These are phyloP conservation scores for Mentha longifolia DNA, from an alignment of 257 asterid genomes.

Conservation along the genomic window DNA sequence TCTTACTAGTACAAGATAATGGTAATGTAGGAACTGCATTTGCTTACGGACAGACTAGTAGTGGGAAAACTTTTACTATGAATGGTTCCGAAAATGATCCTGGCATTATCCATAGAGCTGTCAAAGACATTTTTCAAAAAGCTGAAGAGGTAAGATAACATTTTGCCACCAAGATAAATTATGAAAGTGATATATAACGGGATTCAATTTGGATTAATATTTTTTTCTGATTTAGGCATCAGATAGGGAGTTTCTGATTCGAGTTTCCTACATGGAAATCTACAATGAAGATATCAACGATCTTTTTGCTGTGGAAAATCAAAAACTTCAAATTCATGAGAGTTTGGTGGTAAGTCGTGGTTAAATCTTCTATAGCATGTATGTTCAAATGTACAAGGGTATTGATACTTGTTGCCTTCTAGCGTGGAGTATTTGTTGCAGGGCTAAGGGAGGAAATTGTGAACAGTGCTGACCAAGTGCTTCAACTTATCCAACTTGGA, in stretches of 20 bases:
- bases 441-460: slow-evolving; percentile 98
- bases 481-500: slow-evolving; percentile 80
- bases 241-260: slow-evolving; percentile 86
- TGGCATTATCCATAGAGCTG: slow-evolving; percentile 84
- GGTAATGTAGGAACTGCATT: slow-evolving; percentile 84
- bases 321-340: slow-evolving; percentile 95
- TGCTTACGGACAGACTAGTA: slow-evolving; percentile 99
- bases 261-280: slow-evolving; percentile 98
- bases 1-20: slow-evolving; percentile 23
- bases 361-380: slow-evolving; percentile 17
- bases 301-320: slow-evolving; percentile 87
- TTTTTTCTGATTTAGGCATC: slow-evolving; percentile 49
- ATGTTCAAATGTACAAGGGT: slow-evolving; percentile 18
- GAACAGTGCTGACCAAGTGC: slow-evolving; percentile 84
- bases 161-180: background rate
- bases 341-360: slow-evolving; percentile 80
- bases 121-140: slow-evolving; percentile 73
- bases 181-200: slow-evolving; percentile 19
- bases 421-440: slow-evolving; percentile 99
- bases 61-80: slow-evolving; percentile 98
- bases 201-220: background rate
- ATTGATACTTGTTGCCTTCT: slow-evolving; percentile 35
- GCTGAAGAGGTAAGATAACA: slow-evolving; percentile 61
- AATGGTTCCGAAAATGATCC: slow-evolving; percentile 94
- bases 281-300: slow-evolving; percentile 95